phyloP scores from a whole-genome alignment of 2,329 filamentous ascomycete genomes.

The Talaromyces piceae region DNA sequence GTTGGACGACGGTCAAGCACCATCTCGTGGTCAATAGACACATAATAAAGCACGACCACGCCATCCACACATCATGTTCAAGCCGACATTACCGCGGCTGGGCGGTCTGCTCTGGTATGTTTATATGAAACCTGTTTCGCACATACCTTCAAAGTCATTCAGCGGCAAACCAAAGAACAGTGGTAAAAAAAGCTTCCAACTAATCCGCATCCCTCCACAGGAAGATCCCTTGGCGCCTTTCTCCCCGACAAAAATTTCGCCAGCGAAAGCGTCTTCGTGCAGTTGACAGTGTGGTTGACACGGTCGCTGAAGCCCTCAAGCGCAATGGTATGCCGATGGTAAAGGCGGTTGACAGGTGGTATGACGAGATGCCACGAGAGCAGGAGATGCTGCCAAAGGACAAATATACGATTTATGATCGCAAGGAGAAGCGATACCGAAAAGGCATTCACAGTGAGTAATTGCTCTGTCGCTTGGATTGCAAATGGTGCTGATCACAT shows the following conservation, averaged over 20 bases:
- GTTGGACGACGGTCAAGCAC: too few relatives aligned
- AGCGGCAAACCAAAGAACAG: neutral
- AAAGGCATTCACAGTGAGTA: constrained; percentile 95
- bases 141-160: neutral
- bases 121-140: neutral
- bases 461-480: neutral
- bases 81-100: constrained; percentile 66
- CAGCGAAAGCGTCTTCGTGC: constrained; percentile 75
- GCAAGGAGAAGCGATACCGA: constrained; percentile 89
- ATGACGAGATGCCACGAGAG: constrained; percentile 91
- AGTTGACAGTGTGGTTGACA: constrained; percentile 81
- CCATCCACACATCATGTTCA: constrained; percentile 59
- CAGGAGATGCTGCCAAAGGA: constrained; percentile 91
- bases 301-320: constrained; percentile 68
- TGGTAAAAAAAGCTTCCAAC: constrained; percentile 11
- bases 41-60: neutral
- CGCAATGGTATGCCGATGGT: constrained; percentile 62
- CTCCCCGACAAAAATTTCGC: constrained; percentile 79
- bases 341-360: constrained; percentile 82
- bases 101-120: constrained; percentile 75
- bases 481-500: constrained; percentile 1
- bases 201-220: constrained; percentile 36
- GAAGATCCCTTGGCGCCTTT: constrained; percentile 98
- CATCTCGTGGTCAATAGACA: neutral
- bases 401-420: constrained; percentile 97